Conservation (phyloP, 1,139 yeast genomes). For the Pichia sp. region DNA sequence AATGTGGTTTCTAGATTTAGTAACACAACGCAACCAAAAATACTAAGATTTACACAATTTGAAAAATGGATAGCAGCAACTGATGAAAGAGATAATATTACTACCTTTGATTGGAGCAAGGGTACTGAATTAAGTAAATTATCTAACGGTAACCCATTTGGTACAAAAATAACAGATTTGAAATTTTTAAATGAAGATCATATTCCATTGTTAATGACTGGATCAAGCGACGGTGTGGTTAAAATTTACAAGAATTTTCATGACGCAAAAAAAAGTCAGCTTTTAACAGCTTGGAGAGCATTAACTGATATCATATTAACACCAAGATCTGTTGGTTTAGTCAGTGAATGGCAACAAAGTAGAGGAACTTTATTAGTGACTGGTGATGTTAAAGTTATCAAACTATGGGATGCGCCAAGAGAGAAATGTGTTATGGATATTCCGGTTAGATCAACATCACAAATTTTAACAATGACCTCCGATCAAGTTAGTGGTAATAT, state of each 20-base stretch:
- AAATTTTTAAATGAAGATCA: conserved; percentile 91
- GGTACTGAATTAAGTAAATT: conserved; percentile 56
- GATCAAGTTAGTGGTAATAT: conserved; percentile 96
- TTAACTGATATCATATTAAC: conserved; percentile 77
- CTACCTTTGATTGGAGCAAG: conserved; percentile 85
- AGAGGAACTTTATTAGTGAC: conserved; percentile 87
- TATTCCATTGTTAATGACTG: conserved; percentile 72
- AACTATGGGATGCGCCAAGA: conserved; percentile 96
- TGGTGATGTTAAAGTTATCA: conserved; percentile 88
- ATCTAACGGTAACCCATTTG: conserved; percentile 79
- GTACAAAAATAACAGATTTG: conserved; percentile 81
- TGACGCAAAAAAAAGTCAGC: conserved; percentile 45
- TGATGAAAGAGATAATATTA: conserved; percentile 77
- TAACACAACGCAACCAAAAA: conserved; percentile 73
- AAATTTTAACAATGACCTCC: conserved; percentile 81
- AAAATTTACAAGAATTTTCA: conserved; percentile 78
- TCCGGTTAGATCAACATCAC: conserved; percentile 87
- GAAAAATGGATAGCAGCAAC: conserved; percentile 77
- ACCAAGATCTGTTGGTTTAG: conserved; percentile 74
- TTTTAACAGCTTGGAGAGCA: conserved; percentile 91
- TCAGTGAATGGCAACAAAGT: conserved; percentile 96
- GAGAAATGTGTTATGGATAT: conserved; percentile 82
- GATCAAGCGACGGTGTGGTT: conserved; percentile 90
- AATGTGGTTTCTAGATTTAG: conserved; percentile 54
- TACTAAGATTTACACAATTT: conserved; percentile 80